A percentile compares a stretch with the other conserved stretches of the same genome.
Evolutionary conservation across 208 protist species (phyloP).

Genomic region (Perkinsela sp.): DNA sequence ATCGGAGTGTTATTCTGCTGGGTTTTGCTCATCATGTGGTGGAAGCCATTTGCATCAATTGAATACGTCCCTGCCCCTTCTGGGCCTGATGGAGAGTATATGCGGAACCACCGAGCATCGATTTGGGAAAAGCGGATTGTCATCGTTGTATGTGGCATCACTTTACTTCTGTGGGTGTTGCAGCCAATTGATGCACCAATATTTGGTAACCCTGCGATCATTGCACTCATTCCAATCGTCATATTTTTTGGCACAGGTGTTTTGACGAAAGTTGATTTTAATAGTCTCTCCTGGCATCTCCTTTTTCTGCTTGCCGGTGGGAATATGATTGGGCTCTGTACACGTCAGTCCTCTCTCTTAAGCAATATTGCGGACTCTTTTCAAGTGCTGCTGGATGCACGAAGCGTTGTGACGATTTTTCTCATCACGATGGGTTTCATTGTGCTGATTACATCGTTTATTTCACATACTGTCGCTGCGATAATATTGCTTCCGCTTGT

Average conservation of each 20-base stretch:
- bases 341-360: slow-evolving; percentile 42
- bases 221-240: slow-evolving; percentile 62
- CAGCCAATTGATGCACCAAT: slow-evolving; percentile 16
- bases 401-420: slow-evolving; percentile 27
- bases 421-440: slow-evolving; percentile 22
- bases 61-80: slow-evolving; percentile 50
- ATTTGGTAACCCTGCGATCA: slow-evolving; percentile 66
- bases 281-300: slow-evolving; percentile 65
- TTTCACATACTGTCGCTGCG: slow-evolving; percentile 71
- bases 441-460: slow-evolving; percentile 47
- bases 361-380: slow-evolving; percentile 35
- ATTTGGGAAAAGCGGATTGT: slow-evolving; percentile 25
- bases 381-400: slow-evolving; percentile 14
- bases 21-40: slow-evolving; percentile 37
- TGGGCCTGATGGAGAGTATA: slow-evolving; percentile 5
- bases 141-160: slow-evolving; percentile 27
- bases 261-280: slow-evolving; percentile 64
- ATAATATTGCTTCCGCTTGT: slow-evolving; percentile 71
- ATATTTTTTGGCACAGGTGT: slow-evolving; percentile 69
- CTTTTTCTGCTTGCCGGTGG: slow-evolving; percentile 69
- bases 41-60: slow-evolving; percentile 49
- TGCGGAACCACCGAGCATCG: neutral
- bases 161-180: slow-evolving; percentile 45
- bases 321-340: slow-evolving; percentile 66
- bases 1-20: slow-evolving; percentile 23